phyloP scores from a whole-genome alignment of 345 rosid species.

The Bruguiera parviflora region DNA sequence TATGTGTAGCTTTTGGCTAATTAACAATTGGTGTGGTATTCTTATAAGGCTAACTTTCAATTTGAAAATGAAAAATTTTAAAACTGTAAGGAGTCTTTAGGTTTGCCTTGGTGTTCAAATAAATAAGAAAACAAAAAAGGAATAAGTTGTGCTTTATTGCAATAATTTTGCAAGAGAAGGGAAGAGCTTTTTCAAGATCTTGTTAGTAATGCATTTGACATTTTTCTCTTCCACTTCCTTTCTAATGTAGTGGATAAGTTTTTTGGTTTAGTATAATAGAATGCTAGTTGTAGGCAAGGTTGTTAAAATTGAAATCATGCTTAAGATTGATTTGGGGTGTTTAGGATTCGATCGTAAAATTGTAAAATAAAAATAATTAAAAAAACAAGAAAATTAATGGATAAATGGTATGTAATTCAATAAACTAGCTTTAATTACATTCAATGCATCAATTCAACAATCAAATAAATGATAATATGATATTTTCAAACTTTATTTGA shows the following conservation, averaged over 20 bases:
- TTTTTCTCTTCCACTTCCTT: conserved; percentile 1
- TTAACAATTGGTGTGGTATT: no score
- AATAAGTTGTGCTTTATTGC: not conserved
- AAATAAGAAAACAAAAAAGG: not conserved
- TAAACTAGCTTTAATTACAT: no score
- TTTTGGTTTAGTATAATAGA: conserved; percentile 8
- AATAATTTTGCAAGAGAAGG: not conserved
- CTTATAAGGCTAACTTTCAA: not conserved
- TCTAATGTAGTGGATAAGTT: not conserved
- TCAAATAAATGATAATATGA: no score
- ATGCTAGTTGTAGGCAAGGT: not conserved
- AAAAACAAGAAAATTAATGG: no score
- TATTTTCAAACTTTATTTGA: no score
- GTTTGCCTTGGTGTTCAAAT: not conserved
- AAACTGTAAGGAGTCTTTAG: not conserved
- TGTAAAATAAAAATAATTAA: no score
- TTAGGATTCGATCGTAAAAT: no score
- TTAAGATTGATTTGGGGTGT: no score
- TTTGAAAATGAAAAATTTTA: not conserved
- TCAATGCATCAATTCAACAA: no score
- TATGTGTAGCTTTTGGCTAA: no score
- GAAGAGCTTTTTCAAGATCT: not conserved
- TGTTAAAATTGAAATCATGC: no score
- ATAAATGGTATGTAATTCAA: no score
- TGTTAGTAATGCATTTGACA: conserved; percentile 18